Evolutionary conservation across 306 rosid species (phyloP), one percentile per base, ranked within the genome.

Genomic region (Cucumis melo): DNA sequence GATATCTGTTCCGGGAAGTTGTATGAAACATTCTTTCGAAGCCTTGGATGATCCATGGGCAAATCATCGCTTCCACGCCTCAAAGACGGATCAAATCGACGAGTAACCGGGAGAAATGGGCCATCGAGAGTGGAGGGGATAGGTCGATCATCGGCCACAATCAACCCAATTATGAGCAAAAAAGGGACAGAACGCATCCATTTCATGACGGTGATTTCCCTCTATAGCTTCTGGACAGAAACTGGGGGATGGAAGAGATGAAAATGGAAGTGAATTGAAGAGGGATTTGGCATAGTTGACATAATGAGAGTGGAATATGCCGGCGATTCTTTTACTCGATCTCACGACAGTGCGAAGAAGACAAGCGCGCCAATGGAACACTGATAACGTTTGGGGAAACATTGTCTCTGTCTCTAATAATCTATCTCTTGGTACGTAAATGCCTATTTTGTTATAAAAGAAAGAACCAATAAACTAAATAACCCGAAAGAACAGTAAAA

Each of bases 1-100:
- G 93, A 83, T 41, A 93, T 89, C 84, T 93, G 98, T 78, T 93
- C 96, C 0, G 97, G 98, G 67, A 88, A 88, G 77, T 91, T 88
- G 0, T 77, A 56, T 53, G 92, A 81, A 32, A 89, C 97, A 46
- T 91, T 91, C 84, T 81, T 88, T 87, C 75, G 90, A 42, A 93
- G 87, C 84, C 97, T 89, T 39, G 97, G 97, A 84, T 90, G 71
- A 78, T 86, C 82, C 96, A 93, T 89, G n/a, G 96, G 92, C 84
- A 93, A 84, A 81, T 93, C 98, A 73, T 86, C 90, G 62, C 98
- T 93, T 64, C 97, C 97, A 23, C 80, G 75, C 13, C 96, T 58
- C 19, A 93, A 76, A 10, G 88, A 91, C 0, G 93, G 81, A 48
- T 89, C 96, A 65, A 93, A 86, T 21, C 87, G 90, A 21, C 84